Conservation (phyloP, 495 filamentous ascomycete species). For the Trichoderma virens region DNA sequence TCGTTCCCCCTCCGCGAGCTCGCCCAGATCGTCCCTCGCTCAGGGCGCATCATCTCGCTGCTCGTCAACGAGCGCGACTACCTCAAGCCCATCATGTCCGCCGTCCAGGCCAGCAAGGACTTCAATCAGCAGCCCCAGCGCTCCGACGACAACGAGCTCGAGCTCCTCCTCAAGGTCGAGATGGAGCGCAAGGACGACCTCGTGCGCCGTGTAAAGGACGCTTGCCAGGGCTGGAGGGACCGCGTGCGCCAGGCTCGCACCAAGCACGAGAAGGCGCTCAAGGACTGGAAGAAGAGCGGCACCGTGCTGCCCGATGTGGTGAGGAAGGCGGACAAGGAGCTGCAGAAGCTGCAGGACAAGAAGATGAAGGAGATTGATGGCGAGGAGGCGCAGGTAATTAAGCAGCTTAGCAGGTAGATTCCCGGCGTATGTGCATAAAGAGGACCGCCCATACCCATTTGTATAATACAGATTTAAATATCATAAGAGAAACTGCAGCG, state of each 20-base stretch:
- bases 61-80: conserved; percentile 49
- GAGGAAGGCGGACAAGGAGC: conserved; percentile 54
- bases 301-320: conserved; percentile 58
- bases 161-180: conserved; percentile 67
- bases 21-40: conserved; percentile 65
- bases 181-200: conserved; percentile 52
- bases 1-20: conserved; percentile 57
- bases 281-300: conserved; percentile 51
- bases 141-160: conserved; percentile 57
- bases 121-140: conserved; percentile 69
- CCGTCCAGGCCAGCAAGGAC: conserved; percentile 54
- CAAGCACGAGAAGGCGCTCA: conserved; percentile 56
- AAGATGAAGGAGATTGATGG: conserved; percentile 58
- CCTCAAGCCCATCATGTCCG: conserved; percentile 62
- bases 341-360: conserved; percentile 71
- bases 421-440: background rate
- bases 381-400: conserved; percentile 34
- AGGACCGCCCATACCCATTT: background rate
- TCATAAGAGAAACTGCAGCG: too few relatives aligned
- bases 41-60: conserved; percentile 56
- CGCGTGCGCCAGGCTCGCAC: conserved; percentile 44
- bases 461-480: background rate
- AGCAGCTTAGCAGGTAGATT: background rate
- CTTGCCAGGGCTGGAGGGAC: conserved; percentile 55
- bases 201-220: conserved; percentile 46